These are phyloP conservation scores for Phytophthora vignae DNA, from an alignment of 352 stramenopile genomes.

Conservation along the genomic window DNA sequence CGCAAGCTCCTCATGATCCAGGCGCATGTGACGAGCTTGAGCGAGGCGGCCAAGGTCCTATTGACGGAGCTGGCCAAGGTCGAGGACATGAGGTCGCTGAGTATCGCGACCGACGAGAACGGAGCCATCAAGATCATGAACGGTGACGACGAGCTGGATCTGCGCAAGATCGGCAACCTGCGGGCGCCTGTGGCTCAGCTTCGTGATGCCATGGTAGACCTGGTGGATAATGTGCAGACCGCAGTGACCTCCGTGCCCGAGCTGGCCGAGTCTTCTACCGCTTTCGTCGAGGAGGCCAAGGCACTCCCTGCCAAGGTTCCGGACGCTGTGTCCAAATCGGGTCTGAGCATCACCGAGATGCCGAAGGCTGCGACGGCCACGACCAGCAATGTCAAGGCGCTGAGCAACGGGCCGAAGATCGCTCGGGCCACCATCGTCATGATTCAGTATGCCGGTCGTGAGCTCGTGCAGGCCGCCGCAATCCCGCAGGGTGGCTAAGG, in stretches of 20 bases:
- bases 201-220: slow-evolving; percentile 55
- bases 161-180: slow-evolving; percentile 60
- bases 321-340: slow-evolving; percentile 49
- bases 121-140: slow-evolving; percentile 55
- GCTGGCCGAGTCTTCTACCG: slow-evolving; percentile 45
- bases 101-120: slow-evolving; percentile 47
- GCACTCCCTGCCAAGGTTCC: slow-evolving; percentile 51
- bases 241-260: slow-evolving; percentile 56
- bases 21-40: slow-evolving; percentile 43
- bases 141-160: slow-evolving; percentile 51
- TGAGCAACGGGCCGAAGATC: slow-evolving; percentile 60
- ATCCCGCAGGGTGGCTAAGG: slow-evolving; percentile 50
- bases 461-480: slow-evolving; percentile 49
- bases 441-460: slow-evolving; percentile 57
- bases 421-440: slow-evolving; percentile 53
- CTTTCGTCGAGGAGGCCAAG: slow-evolving; percentile 53
- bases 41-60: slow-evolving; percentile 49
- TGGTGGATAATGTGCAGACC: slow-evolving; percentile 63
- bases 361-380: slow-evolving; percentile 50
- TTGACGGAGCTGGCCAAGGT: slow-evolving; percentile 54
- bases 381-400: slow-evolving; percentile 51
- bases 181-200: slow-evolving; percentile 48
- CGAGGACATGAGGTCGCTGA: slow-evolving; percentile 46
- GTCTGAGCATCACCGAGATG: slow-evolving; percentile 52
- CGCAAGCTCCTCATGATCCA: slow-evolving; percentile 55